phyloP scores from a whole-genome alignment of 805 yeast genomes.

The Isabelozyma heimii region DNA sequence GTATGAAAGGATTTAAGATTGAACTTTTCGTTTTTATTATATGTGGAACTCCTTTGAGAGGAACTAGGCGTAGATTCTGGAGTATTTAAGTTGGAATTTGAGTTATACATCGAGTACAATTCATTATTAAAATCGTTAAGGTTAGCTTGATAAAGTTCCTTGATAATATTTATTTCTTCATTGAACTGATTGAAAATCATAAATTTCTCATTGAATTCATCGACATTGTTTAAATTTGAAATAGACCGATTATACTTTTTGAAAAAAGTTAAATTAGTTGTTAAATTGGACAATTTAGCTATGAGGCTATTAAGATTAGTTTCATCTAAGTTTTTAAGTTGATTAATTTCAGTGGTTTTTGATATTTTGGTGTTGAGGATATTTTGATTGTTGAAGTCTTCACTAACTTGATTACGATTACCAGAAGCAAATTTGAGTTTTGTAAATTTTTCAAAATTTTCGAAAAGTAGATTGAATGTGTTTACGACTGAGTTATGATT shows the following conservation, averaged over 20 bases:
- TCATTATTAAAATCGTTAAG: conserved; percentile 23
- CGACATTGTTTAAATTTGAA: conserved; percentile 16
- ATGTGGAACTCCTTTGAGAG: conserved; percentile 4
- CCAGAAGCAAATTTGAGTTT: conserved; percentile 1
- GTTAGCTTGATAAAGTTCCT: conserved; percentile 28
- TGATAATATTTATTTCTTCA: conserved; percentile 26
- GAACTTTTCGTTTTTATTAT: conserved; percentile 10
- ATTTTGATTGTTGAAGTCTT: conserved; percentile 12
- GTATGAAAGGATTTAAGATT: conserved; percentile 37
- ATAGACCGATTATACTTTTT: conserved; percentile 36
- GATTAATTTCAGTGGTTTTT: not conserved
- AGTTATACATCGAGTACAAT: conserved; percentile 4
- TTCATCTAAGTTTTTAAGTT: conserved; percentile 2
- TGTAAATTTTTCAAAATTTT: conserved; percentile 18
- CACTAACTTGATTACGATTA: not conserved
- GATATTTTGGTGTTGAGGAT: conserved; percentile 7
- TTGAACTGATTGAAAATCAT: conserved; percentile 34
- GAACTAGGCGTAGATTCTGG: conserved; percentile 8
- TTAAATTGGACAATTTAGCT: conserved; percentile 25
- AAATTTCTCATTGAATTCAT: conserved; percentile 35
- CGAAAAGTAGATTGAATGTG: conserved; percentile 21
- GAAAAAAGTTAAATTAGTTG: conserved; percentile 35
- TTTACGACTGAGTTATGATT: conserved; percentile 21
- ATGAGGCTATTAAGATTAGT: conserved; percentile 24
- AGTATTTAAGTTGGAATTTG: conserved; percentile 3